phyloP scores from a whole-genome alignment of 768 basidiomycete genomes.

The Scleroderma citrinum region DNA sequence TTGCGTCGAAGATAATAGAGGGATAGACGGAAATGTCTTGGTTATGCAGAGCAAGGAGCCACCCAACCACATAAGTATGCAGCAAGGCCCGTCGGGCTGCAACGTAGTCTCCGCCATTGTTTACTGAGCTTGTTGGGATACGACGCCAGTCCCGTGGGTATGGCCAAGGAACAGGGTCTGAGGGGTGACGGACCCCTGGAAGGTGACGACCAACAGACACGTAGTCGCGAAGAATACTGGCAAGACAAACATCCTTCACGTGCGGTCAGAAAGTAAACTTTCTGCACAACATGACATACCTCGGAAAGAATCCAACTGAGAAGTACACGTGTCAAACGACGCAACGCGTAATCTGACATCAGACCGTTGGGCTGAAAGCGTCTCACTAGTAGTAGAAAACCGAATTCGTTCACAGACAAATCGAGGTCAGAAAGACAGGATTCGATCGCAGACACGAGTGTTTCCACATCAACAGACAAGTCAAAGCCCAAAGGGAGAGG shows the following conservation, averaged over 20 bases:
- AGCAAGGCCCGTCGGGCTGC: slow-evolving; percentile 50
- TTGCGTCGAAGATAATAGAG: slow-evolving; percentile 46
- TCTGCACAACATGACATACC: slow-evolving; percentile 32
- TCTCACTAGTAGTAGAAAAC: slow-evolving; percentile 60
- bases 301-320: slow-evolving; percentile 71
- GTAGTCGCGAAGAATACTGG: slow-evolving; percentile 62
- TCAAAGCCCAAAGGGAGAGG: slow-evolving; percentile 70
- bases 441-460: slow-evolving; percentile 64
- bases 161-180: slow-evolving; percentile 54
- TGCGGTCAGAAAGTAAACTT: slow-evolving; percentile 1
- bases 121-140: slow-evolving; percentile 34
- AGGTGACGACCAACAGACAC: slow-evolving; percentile 49
- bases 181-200: slow-evolving; percentile 55
- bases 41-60: slow-evolving; percentile 67
- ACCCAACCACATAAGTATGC: slow-evolving; percentile 51
- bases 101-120: slow-evolving; percentile 69
- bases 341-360: slow-evolving; percentile 64
- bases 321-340: slow-evolving; percentile 51
- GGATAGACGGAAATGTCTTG: slow-evolving; percentile 51
- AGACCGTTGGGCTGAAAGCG: slow-evolving; percentile 73
- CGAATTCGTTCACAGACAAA: slow-evolving; percentile 68
- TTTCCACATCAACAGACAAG: slow-evolving; percentile 65
- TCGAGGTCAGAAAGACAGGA: slow-evolving; percentile 65
- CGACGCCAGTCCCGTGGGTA: slow-evolving; percentile 19
- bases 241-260: slow-evolving; percentile 58